phyloP scores from a whole-genome alignment of 2,329 filamentous ascomycete genomes.

The Exophiala sp. region DNA sequence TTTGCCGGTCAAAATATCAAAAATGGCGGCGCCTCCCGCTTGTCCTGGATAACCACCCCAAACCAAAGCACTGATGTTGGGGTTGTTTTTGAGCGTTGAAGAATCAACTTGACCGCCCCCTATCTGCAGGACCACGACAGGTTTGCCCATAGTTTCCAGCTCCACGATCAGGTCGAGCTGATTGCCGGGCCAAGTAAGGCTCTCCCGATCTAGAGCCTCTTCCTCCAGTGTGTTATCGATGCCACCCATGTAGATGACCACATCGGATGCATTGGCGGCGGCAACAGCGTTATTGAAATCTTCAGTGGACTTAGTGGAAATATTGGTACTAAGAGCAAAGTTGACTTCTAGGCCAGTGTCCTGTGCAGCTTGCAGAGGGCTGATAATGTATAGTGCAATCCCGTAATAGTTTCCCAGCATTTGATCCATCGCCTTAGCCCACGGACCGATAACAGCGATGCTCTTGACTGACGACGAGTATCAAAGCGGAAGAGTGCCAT shows the following conservation, averaged over 20 bases:
- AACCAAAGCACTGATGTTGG: conserved; percentile 39
- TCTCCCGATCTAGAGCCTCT: conserved; percentile 39
- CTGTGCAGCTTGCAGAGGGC: conserved; percentile 50
- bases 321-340: conserved; percentile 38
- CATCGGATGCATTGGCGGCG: conserved; percentile 36
- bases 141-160: conserved; percentile 36
- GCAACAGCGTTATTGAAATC: neutral
- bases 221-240: conserved; percentile 42
- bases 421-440: conserved; percentile 55
- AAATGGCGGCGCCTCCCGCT: conserved; percentile 39
- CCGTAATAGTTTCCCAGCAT: conserved; percentile 60
- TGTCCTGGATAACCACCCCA: conserved; percentile 46
- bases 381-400: conserved; percentile 52
- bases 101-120: conserved; percentile 40
- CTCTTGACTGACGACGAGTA: conserved; percentile 36
- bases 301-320: conserved; percentile 2
- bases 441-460: conserved; percentile 54
- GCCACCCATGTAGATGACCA: conserved; percentile 39
- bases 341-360: conserved; percentile 45
- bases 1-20: conserved; percentile 41
- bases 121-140: conserved; percentile 41
- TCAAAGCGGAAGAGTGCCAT: conserved; percentile 45
- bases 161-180: conserved; percentile 40
- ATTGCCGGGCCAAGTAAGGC: conserved; percentile 42
- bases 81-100: conserved; percentile 36